Conservation (phyloP, 495 filamentous ascomycete genomes). For the Hypoxylon perforatum region DNA sequence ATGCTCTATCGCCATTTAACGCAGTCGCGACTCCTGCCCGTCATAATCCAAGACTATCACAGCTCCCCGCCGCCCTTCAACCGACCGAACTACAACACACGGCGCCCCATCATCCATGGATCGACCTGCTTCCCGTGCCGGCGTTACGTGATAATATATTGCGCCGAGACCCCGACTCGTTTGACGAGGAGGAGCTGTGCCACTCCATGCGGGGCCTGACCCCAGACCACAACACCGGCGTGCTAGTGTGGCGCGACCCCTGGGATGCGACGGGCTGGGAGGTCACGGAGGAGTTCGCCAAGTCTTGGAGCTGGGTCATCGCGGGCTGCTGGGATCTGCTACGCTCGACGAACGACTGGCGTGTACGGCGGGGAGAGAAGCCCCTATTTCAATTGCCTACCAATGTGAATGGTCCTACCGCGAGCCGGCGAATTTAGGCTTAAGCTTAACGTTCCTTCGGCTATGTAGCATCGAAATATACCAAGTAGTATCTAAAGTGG, state of each 20-base stretch:
- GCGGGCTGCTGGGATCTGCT: slow-evolving; percentile 41
- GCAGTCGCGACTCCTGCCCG: not conserved
- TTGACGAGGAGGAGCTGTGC: slow-evolving; percentile 39
- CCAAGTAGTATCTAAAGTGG: not conserved
- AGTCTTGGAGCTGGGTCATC: slow-evolving; percentile 47
- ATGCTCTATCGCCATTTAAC: not conserved
- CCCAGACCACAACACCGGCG: slow-evolving; percentile 20
- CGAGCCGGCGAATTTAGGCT: not conserved
- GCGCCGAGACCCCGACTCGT: slow-evolving; percentile 14
- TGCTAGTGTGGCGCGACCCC: slow-evolving; percentile 48
- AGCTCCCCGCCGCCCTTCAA: slow-evolving; percentile 17
- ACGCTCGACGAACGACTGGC: slow-evolving; percentile 41
- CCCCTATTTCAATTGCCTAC: slow-evolving; percentile 7
- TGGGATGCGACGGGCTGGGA: slow-evolving; percentile 49
- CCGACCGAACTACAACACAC: slow-evolving; percentile 33
- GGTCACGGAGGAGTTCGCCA: slow-evolving; percentile 44
- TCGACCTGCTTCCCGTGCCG: slow-evolving; percentile 49
- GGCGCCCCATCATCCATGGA: slow-evolving; percentile 38
- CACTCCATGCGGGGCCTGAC: slow-evolving; percentile 37
- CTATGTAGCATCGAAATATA: not conserved
- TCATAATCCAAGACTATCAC: no score
- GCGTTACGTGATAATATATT: slow-evolving; percentile 50
- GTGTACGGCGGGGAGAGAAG: slow-evolving; percentile 31
- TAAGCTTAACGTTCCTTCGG: not conserved
- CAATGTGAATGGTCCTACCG: not conserved